Percentiles rank a stretch among this genome's conserved stretches.
These are phyloP conservation scores for Saccharum officinarum DNA, from an alignment of 176 grass and related monocot genomes.

Conservation along the genomic window DNA sequence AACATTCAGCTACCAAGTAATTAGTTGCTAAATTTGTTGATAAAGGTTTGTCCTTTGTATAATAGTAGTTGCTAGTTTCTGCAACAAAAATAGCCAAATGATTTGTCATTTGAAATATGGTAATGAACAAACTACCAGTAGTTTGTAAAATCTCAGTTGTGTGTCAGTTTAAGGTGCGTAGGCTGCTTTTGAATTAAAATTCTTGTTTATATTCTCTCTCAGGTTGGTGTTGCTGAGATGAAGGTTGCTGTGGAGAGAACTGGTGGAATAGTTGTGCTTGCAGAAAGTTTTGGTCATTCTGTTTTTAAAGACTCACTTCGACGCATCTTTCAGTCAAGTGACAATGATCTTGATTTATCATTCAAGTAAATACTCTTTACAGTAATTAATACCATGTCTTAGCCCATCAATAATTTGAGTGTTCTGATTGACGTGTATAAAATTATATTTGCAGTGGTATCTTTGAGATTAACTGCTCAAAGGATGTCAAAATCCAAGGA, in stretches of 20 bases:
- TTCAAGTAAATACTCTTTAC: slow-evolving; percentile 72
- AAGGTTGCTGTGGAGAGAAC: slow-evolving; percentile 95
- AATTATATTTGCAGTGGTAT: slow-evolving; percentile 63
- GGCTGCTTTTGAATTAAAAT: slow-evolving; percentile 15
- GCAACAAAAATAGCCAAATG: neutral
- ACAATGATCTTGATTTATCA: slow-evolving; percentile 80
- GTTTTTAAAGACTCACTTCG: slow-evolving; percentile 92
- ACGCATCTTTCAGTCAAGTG: slow-evolving; percentile 75
- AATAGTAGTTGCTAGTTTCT: neutral
- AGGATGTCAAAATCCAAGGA: slow-evolving; percentile 92
- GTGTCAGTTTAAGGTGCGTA: neutral
- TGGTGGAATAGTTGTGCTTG: slow-evolving; percentile 84
- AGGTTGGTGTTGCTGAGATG: slow-evolving; percentile 93
- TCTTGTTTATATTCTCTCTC: slow-evolving; percentile 33
- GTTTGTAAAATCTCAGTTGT: neutral
- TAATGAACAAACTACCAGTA: neutral
- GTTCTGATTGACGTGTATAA: slow-evolving; percentile 10
- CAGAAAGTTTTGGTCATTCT: slow-evolving; percentile 96
- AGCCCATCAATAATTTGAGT: slow-evolving; percentile 7
- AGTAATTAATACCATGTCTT: slow-evolving; percentile 1
- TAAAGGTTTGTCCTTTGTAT: neutral
- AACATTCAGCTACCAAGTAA: neutral
- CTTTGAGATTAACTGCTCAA: slow-evolving; percentile 95
- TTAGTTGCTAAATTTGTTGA: neutral
- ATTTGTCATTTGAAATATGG: neutral